A percentile compares a stretch with the other conserved stretches of the same genome.
These are phyloP conservation scores for Lipomyces starkeyi DNA, from an alignment of 805 yeast species.

Conservation along the genomic window DNA sequence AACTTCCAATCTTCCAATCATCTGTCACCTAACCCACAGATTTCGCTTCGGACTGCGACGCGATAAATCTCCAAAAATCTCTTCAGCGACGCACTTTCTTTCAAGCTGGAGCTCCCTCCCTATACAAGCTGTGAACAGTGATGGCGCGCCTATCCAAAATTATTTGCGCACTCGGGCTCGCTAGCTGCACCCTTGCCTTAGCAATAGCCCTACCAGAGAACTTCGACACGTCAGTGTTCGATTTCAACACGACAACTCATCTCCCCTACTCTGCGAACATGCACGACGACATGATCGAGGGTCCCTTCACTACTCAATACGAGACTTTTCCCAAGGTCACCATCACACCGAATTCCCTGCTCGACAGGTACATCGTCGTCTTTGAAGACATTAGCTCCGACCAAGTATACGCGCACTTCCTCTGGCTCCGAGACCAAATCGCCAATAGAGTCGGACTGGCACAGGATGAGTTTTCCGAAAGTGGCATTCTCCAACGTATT, in stretches of 20 bases:
- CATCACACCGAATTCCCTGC: not conserved
- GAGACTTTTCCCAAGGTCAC: not conserved
- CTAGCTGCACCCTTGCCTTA: not conserved
- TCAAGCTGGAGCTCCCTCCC: too few species aligned
- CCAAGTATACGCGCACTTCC: slow-evolving; percentile 4
- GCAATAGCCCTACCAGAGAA: not conserved
- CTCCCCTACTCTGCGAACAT: slow-evolving; percentile 1
- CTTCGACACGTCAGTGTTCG: not conserved
- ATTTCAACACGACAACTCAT: not conserved
- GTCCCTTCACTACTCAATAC: slow-evolving; percentile 3
- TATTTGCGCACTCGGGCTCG: not conserved
- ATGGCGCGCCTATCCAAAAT: not conserved
- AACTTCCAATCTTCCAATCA: too few species aligned
- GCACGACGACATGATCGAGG: slow-evolving; percentile 8
- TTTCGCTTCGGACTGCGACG: too few species aligned
- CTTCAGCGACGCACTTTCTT: too few species aligned
- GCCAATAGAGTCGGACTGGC: not conserved
- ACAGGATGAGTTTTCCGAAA: not conserved
- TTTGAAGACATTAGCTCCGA: slow-evolving; percentile 1
- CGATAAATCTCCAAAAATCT: too few species aligned
- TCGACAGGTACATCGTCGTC: slow-evolving; percentile 12
- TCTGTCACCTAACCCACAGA: too few species aligned
- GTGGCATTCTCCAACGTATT: not conserved
- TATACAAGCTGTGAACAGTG: not conserved
- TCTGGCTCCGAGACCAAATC: slow-evolving; percentile 45